Evolutionary conservation across 805 yeast genomes (phyloP), one percentile per base, ranked within the genome.

Genomic region (Kodamaea jinghongensis): DNA sequence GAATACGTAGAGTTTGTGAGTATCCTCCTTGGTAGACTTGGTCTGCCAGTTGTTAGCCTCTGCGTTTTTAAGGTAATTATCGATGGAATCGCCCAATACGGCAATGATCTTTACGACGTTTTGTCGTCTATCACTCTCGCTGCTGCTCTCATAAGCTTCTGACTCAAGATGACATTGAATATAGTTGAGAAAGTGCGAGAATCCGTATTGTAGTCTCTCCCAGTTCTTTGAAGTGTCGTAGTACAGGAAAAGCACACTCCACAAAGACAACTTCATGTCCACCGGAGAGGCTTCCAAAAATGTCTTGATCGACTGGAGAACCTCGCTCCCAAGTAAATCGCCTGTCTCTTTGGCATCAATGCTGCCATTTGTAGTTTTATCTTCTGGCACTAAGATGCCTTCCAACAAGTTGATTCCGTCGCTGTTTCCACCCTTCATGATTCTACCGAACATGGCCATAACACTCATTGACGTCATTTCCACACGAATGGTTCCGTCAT

Each of bases 381-480:
- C 61, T 8, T 14, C 17, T 8, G 14, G 14, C 31, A 68, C 57
- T 17, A 82, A 54, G 2, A 81, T 67, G 3, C 55, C 55, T 44
- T 80, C 83, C 9, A 82, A 54, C 2, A 75, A 46, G 1, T 49
- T 45, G 5, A 64, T 59, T 0, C 73, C 69, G 36, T 66, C 73
- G 5, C 44, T 48, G 22, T 48, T 55, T 30, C 58, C 60, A 11
- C 48, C 57, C 10, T 53, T 55, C 1, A 79, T 65, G 6, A 80
- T 71, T 12, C 65, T 66, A 3, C 86, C 73, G 50, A 86, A 85
- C 9, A 80, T 72, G 0, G 83, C 65, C 31, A 88, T 75, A 0
- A 91, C 86, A 17, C 79, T 77, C 10, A 86, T 68, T 36, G 87
- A 86, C 2, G 90, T 81, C 13, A 81, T 63, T 49, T 87, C 90